Evolutionary conservation across 176 grass and related monocot species (phyloP), one percentile per base, ranked within the genome.

Genomic region (Eremochloa ophiuroides): DNA sequence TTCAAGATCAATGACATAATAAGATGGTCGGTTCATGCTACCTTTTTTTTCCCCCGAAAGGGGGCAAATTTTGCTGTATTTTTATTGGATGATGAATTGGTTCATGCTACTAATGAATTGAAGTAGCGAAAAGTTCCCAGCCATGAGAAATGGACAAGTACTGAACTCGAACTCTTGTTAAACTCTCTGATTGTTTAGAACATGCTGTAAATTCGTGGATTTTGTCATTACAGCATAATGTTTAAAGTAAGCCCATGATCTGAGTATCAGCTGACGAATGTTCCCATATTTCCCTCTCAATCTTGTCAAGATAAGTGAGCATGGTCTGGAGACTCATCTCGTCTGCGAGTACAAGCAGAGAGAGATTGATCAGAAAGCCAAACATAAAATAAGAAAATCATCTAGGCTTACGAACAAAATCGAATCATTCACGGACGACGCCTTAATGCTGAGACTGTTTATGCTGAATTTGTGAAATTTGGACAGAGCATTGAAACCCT

Each of bases 251-350:
- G 15, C 16, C 27, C 2, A 29, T 28, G 2, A 33, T 34, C 9
- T 76, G 59, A 75, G 69, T 25, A 56, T 78, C 40, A 7, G 71
- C 8, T 23, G 58, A 78, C 37, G 69, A 30, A 62, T 80, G 72
- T 16, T 71, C 51, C 34, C 15, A 20, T 26, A 87, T 37, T 28
- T 80, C 81, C 47, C 73, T 78, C 63, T 93, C 91, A 10, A 90
- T 85, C 91, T 83, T 90, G 37, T 87, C 77, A 23, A 87, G 85
- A 41, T 83, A 93, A 43, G 35, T 20, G 10, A 79, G 58, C 88
- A 88, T 90, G 11, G 58, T 65, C 38, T 75, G 74, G 58, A 90
- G 62, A 29, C 85, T 85, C 73, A 44, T 73, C 13, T 93, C 78
- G 23, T 93, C 91, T 93, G 91, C 78, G 50, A 63, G 18, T 64